Evolutionary conservation across 495 filamentous ascomycete genomes (phyloP).

Genomic region (Neohortaea acidophila): DNA sequence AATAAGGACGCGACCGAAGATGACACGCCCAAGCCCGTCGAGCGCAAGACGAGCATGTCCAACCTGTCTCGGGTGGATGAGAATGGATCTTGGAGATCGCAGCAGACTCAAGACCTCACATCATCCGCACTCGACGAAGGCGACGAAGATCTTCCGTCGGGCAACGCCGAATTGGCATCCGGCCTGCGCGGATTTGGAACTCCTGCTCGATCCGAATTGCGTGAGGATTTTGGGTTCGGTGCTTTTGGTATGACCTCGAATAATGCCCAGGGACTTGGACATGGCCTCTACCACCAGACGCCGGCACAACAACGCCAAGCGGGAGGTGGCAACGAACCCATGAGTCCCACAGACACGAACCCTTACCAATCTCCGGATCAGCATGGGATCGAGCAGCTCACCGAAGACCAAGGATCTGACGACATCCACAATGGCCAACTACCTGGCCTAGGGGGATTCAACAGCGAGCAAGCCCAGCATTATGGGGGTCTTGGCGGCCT

Average conservation of each 20-base stretch:
- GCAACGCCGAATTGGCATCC: slow-evolving; percentile 59
- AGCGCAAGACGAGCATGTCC: slow-evolving; percentile 39
- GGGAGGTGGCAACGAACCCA: slow-evolving; percentile 44
- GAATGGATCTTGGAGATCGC: slow-evolving; percentile 35
- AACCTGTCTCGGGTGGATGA: slow-evolving; percentile 42
- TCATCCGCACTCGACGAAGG: slow-evolving; percentile 42
- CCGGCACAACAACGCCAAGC: slow-evolving; percentile 39
- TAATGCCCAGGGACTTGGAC: slow-evolving; percentile 45
- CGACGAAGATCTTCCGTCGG: slow-evolving; percentile 54
- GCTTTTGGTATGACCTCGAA: slow-evolving; percentile 68
- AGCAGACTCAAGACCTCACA: not conserved
- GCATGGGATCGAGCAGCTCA: slow-evolving; percentile 43
- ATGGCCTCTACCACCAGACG: slow-evolving; percentile 44
- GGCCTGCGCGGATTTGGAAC: slow-evolving; percentile 35
- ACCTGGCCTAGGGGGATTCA: slow-evolving; percentile 41
- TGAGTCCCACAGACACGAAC: slow-evolving; percentile 91
- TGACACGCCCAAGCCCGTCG: slow-evolving; percentile 28
- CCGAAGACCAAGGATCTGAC: slow-evolving; percentile 49
- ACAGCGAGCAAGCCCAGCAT: slow-evolving; percentile 33
- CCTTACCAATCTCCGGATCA: slow-evolving; percentile 91
- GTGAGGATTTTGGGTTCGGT: slow-evolving; percentile 36
- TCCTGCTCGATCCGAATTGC: slow-evolving; percentile 40
- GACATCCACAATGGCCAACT: slow-evolving; percentile 39
- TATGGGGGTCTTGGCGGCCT: slow-evolving; percentile 18
- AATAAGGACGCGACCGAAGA: slow-evolving; percentile 63